Conservation (phyloP, 495 filamentous ascomycete species). For the Pseudevernia furfuracea region DNA sequence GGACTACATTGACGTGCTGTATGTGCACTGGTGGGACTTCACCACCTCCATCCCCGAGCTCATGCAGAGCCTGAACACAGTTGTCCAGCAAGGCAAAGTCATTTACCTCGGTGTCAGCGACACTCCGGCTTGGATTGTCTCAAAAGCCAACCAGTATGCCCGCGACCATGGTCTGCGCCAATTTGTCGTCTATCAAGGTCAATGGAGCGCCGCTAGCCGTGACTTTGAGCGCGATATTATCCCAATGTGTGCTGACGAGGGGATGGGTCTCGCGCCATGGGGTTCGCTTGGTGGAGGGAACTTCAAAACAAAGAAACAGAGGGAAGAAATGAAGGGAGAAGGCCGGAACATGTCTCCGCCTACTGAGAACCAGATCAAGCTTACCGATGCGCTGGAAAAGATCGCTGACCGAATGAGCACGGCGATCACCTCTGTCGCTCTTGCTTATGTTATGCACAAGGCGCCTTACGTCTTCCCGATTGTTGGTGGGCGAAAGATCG, state of each 20-base stretch:
- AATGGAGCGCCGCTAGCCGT: constrained; percentile 51
- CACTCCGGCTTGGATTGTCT: constrained; percentile 63
- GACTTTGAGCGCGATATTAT: constrained; percentile 67
- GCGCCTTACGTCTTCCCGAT: constrained; percentile 72
- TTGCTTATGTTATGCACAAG: constrained; percentile 70
- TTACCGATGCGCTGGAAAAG: constrained; percentile 50
- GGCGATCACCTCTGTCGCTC: constrained; percentile 40
- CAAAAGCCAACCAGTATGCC: constrained; percentile 61
- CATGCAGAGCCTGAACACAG: constrained; percentile 58
- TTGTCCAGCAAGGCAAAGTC: constrained; percentile 56
- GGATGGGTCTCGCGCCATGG: constrained; percentile 64
- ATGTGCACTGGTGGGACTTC: constrained; percentile 51
- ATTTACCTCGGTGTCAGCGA: constrained; percentile 64
- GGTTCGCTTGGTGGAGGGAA: constrained; percentile 55
- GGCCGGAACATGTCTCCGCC: constrained; percentile 32
- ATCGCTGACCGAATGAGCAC: constrained; percentile 48
- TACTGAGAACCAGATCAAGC: constrained; percentile 40
- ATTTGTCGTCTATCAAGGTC: constrained; percentile 62
- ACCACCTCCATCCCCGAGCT: constrained; percentile 56
- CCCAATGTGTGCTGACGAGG: constrained; percentile 55
- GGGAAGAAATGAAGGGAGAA: constrained; percentile 13
- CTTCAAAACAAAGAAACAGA: constrained; percentile 46
- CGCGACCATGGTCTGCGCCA: constrained; percentile 54
- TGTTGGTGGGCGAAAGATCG: constrained; percentile 56
- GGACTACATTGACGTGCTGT: constrained; percentile 55